Evolutionary conservation across 176 grass and related monocot species (phyloP).

Genomic region (Lolium multiflorum): DNA sequence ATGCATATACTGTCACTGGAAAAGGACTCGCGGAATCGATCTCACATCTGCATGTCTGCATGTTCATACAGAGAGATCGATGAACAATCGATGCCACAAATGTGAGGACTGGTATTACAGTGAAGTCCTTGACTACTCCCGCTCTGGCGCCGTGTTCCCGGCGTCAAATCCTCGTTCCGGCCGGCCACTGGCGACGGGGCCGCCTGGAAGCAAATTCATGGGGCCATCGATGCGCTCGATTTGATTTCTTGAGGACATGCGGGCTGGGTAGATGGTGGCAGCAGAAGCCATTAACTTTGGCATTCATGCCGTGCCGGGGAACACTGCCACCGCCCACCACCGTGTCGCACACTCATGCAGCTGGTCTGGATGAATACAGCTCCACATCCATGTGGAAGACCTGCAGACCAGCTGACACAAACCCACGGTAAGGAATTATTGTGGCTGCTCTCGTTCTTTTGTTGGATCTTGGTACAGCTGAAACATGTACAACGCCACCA

Average conservation of each 20-base stretch:
- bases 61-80: too few relatives aligned
- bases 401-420: conserved; percentile 15
- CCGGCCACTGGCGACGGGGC: background rate
- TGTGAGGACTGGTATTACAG: background rate
- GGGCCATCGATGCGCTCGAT: background rate
- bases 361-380: background rate
- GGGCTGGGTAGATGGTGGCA: background rate
- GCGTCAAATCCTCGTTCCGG: background rate
- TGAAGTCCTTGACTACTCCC: background rate
- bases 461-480: background rate
- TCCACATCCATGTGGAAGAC: conserved; percentile 24
- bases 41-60: too few relatives aligned
- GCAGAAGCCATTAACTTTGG: conserved; percentile 22
- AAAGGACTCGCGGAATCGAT: too few relatives aligned
- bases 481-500: background rate
- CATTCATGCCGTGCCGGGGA: conserved; percentile 39
- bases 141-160: too few relatives aligned
- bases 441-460: background rate
- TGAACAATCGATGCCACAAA: background rate
- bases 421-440: background rate
- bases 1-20: background rate
- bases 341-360: background rate
- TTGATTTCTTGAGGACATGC: background rate
- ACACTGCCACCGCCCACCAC: background rate
- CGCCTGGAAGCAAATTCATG: background rate